phyloP scores from a whole-genome alignment of 306 rosid genomes.

The Fragaria nilgerrensis region DNA sequence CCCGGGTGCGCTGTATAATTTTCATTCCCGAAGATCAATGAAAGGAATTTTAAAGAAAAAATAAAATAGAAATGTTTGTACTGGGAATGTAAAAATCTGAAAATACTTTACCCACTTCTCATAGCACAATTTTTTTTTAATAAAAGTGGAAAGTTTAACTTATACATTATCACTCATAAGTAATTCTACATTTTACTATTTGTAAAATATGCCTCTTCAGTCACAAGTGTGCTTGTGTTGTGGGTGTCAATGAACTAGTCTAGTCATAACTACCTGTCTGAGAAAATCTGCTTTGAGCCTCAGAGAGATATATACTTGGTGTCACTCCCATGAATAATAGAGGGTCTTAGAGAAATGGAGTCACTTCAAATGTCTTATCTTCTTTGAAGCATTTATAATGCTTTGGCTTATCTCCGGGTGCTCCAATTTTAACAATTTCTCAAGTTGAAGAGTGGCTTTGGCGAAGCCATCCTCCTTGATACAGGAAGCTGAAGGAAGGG shows the following conservation, averaged over 20 bases:
- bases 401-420: conserved; percentile 69
- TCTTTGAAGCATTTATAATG: conserved; percentile 53
- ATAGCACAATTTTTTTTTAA: background rate
- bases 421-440: conserved; percentile 59
- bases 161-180: background rate
- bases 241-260: background rate
- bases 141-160: background rate
- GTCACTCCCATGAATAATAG: background rate
- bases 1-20: too few relatives aligned
- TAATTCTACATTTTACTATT: background rate
- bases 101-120: background rate
- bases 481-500: conserved; percentile 57
- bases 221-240: background rate
- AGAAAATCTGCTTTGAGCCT: background rate
- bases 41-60: background rate
- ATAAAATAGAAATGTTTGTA: background rate
- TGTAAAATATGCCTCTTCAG: background rate
- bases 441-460: conserved; percentile 62
- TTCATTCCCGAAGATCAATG: background rate
- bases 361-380: conserved; percentile 61
- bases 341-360: background rate
- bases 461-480: conserved; percentile 46
- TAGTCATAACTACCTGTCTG: background rate
- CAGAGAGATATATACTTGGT: background rate
- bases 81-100: background rate